These are phyloP conservation scores for Termitomyces sp. DNA, from an alignment of 768 basidiomycete species.

Conservation along the genomic window DNA sequence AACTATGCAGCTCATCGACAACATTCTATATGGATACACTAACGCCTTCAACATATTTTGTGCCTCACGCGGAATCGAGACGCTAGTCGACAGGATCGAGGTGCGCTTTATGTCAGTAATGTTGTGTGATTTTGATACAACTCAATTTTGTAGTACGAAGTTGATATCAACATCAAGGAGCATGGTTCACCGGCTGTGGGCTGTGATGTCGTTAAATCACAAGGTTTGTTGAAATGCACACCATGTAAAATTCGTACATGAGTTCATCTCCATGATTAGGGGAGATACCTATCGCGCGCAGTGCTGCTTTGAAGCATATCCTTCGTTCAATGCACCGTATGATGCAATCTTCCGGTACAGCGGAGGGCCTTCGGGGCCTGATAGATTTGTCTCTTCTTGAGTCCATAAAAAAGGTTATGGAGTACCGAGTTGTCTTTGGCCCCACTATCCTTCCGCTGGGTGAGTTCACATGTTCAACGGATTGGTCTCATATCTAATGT, in stretches of 20 bases:
- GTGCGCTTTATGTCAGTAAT: constrained; percentile 36
- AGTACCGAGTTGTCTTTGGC: constrained; percentile 79
- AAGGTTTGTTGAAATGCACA: constrained; percentile 32
- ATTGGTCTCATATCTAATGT: constrained; percentile 5
- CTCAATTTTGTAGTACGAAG: constrained; percentile 46
- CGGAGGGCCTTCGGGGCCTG: constrained; percentile 90
- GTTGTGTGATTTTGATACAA: constrained; percentile 9
- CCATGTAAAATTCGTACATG: background rate
- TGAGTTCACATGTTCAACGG: constrained; percentile 28
- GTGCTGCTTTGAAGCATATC: constrained; percentile 83
- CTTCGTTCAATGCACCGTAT: constrained; percentile 92
- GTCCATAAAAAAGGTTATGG: constrained; percentile 84
- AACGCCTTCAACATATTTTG: constrained; percentile 88
- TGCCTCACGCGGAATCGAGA: constrained; percentile 76
- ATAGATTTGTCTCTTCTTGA: constrained; percentile 86
- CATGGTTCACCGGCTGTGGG: constrained; percentile 38
- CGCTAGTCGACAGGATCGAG: constrained; percentile 83
- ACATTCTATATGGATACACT: constrained; percentile 82
- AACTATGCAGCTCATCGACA: constrained; percentile 89
- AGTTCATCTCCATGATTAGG: constrained; percentile 30
- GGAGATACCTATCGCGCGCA: constrained; percentile 67
- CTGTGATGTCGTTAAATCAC: constrained; percentile 43
- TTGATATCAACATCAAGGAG: constrained; percentile 59
- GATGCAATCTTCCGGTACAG: constrained; percentile 93
- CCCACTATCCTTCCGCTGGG: constrained; percentile 81